Base-by-base conservation (phyloP, 371 early-diverging fungal genomes). In the Mucor indicus region DNA sequence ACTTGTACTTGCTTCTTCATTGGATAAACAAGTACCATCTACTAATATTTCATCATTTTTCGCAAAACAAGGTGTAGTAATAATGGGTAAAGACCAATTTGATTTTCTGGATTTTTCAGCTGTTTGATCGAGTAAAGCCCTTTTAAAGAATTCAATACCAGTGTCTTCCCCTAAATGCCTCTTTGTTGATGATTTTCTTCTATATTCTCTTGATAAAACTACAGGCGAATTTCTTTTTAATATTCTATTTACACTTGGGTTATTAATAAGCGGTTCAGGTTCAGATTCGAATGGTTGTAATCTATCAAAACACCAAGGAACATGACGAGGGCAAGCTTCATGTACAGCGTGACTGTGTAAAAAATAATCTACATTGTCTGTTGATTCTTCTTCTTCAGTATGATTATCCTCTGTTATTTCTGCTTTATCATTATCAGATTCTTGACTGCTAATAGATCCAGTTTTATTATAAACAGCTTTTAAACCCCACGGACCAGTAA, bases 221-320 rank as follows among this genome's bases (percentile, higher is more conserved):
- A 82, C 77, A 10, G 68, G 62, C n/a, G 72, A 53, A 36, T 69
- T 70, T 29, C 79, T 64, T 10, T 67, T 69, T 15, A 82, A 55
- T 19, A 82, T 75, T 20, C 72, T 61, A 19, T 69, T 70, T 7
- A 79, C 69, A 17, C 73, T 75, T n/a, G 64, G 61, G 29, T 77
- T 77, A 33, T 73, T 64, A 48, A 78, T 53, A 9, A 82, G 57
- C 19, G 79, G 80, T 33, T 79, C 79, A 1, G 74, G 65, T 25
- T 80, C 80, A 41, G 70, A 69, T 49, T 82, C 83, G 16, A 82
- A 61, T 2, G 80, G 66, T 35, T 80, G 80, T 11, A 82, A 51
- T 19, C 72, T 61, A 22, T 79, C 75, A 51, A 79, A 80, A 47
- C 80, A 80, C 41, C 64, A 59, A 16, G 70, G 64, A 15, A 53